Conservation (phyloP, 1,284 basidiomycete genomes). For the Ustilago trichophora region DNA sequence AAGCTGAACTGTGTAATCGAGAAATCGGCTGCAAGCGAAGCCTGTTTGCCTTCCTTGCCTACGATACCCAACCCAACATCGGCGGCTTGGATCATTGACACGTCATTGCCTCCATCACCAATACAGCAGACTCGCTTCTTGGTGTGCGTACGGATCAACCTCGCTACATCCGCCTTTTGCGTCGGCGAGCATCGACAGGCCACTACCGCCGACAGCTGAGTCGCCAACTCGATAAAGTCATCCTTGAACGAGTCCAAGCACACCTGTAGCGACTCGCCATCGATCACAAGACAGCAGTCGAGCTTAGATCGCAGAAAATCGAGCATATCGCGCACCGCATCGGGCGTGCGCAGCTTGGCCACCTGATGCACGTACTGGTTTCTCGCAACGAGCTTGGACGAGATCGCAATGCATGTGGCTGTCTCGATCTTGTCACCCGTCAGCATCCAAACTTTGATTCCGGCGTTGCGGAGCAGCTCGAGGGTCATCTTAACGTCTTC, state of each 20-base stretch:
- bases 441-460: conserved; percentile 99
- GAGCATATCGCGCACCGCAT: conserved; percentile 86
- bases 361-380: conserved; percentile 98
- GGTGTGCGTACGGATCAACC: conserved; percentile 86
- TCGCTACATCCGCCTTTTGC: conserved; percentile 96
- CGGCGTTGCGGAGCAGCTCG: conserved; percentile 91
- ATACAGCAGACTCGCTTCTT: conserved; percentile 97
- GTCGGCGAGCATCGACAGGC: conserved; percentile 98
- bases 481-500: conserved; percentile 94
- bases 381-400: conserved; percentile 91
- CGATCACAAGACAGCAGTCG: conserved; percentile 97
- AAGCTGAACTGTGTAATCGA: conserved; percentile 95
- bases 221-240: conserved; percentile 94
- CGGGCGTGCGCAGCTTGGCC: conserved; percentile 83
- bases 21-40: conserved; percentile 96
- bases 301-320: conserved; percentile 93
- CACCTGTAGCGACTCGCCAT: conserved; percentile 96
- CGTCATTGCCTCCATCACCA: conserved; percentile 92
- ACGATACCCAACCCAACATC: conserved; percentile 96
- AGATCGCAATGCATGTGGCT: conserved; percentile 96
- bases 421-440: conserved; percentile 99
- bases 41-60: conserved; percentile 98
- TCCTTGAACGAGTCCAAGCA: conserved; percentile 87
- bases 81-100: conserved; percentile 94
- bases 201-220: conserved; percentile 93